Conservation (phyloP, 2,329 filamentous ascomycete genomes). For the Cladosporium phlei region DNA sequence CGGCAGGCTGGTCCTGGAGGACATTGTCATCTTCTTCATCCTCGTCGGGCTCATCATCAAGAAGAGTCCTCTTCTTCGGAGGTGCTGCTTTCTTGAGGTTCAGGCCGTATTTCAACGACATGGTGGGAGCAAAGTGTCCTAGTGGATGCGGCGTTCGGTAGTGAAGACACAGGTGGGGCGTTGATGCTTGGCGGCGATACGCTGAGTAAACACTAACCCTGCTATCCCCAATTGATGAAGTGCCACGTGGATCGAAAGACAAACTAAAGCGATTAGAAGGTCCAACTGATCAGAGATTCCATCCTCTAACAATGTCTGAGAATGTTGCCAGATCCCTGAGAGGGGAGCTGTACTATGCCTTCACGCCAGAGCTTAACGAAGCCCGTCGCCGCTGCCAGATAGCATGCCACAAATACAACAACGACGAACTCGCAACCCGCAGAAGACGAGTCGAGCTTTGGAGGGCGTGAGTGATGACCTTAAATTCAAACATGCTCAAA, state of each 20-base stretch:
- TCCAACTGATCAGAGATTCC: too few relatives aligned
- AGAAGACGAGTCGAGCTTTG: slow-evolving; percentile 63
- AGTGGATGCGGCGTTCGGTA: slow-evolving; percentile 3
- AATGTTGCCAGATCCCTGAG: slow-evolving; percentile 30
- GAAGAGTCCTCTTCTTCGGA: slow-evolving; percentile 20
- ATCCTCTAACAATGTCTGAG: slow-evolving; percentile 29
- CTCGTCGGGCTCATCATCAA: slow-evolving; percentile 27
- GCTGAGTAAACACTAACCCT: background rate
- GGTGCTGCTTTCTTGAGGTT: slow-evolving; percentile 31
- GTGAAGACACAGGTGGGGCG: slow-evolving; percentile 6
- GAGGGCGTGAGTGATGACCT: slow-evolving; percentile 57
- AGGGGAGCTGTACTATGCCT: slow-evolving; percentile 66
- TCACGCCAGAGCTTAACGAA: slow-evolving; percentile 62
- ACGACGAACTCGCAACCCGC: slow-evolving; percentile 52
- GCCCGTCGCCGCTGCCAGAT: slow-evolving; percentile 59
- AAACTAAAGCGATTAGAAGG: too few relatives aligned
- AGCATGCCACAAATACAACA: slow-evolving; percentile 62
- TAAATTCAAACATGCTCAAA: too few relatives aligned
- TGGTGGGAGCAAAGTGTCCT: slow-evolving; percentile 16
- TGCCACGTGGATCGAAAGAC: background rate
- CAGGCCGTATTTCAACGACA: slow-evolving; percentile 34
- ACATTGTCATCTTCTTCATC: slow-evolving; percentile 20
- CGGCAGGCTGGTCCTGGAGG: slow-evolving; percentile 26
- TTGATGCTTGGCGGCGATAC: background rate
- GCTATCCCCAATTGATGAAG: background rate